phyloP scores from a whole-genome alignment of 2,329 filamentous ascomycete genomes.

The Lecanosticta acicola region DNA sequence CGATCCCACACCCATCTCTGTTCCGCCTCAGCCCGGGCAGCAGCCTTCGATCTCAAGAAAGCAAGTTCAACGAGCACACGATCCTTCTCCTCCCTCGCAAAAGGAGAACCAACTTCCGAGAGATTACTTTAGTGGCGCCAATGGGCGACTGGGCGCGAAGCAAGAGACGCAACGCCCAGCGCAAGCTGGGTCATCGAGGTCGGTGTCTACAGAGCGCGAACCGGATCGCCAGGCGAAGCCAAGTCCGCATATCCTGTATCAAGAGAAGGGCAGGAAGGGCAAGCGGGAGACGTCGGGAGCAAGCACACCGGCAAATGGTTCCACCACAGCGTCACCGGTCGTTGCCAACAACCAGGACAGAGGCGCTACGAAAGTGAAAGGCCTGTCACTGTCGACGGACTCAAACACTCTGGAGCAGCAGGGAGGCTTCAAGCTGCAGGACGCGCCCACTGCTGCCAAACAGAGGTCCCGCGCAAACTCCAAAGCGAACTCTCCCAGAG shows the following conservation, averaged over 20 bases:
- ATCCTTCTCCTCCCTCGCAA: constrained; percentile 23
- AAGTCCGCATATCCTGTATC: constrained; percentile 87
- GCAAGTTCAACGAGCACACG: constrained; percentile 20
- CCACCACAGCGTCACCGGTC: constrained; percentile 26
- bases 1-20: constrained; percentile 41
- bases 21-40: constrained; percentile 15
- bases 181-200: constrained; percentile 36
- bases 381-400: constrained; percentile 25
- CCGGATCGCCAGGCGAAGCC: constrained; percentile 36
- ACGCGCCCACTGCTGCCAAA: constrained; percentile 65
- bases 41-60: constrained; percentile 24
- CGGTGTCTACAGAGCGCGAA: constrained; percentile 42
- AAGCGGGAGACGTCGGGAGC: constrained; percentile 27
- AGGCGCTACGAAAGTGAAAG: constrained; percentile 36
- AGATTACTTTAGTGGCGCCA: constrained; percentile 40
- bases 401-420: constrained; percentile 24
- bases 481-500: constrained; percentile 38
- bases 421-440: constrained; percentile 66
- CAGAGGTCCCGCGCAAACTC: constrained; percentile 44
- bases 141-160: constrained; percentile 26
- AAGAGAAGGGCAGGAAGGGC: constrained; percentile 66
- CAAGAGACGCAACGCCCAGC: constrained; percentile 33
- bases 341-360: constrained; percentile 39
- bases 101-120: constrained; percentile 31
- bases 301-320: constrained; percentile 25